phyloP scores from a whole-genome alignment of 2,329 filamentous ascomycete genomes.

The Hypoxylon sp. region DNA sequence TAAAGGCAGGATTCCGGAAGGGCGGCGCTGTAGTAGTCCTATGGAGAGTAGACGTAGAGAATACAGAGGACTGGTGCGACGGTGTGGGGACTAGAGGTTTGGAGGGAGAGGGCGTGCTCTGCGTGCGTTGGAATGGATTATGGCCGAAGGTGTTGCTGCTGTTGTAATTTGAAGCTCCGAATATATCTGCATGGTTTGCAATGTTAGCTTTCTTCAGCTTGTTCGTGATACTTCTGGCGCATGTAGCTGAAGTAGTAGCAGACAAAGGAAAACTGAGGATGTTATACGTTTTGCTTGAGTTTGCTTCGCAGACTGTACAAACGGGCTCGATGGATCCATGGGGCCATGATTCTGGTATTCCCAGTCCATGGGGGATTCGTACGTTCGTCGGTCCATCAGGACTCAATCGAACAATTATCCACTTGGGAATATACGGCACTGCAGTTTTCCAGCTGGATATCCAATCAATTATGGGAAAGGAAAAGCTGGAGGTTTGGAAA shows the following conservation, averaged over 20 bases:
- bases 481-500: constrained; percentile 1
- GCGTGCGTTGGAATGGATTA: constrained; percentile 47
- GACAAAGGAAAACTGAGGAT: background rate
- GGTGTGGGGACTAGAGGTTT: constrained; percentile 55
- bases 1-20: constrained; percentile 75
- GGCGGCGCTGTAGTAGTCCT: constrained; percentile 61
- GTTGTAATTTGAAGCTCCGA: constrained; percentile 55
- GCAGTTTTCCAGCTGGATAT: constrained; percentile 1
- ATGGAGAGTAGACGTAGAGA: constrained; percentile 59
- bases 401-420: constrained; percentile 6
- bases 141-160: constrained; percentile 50
- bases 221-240: constrained; percentile 8
- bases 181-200: constrained; percentile 43
- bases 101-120: constrained; percentile 57
- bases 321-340: constrained; percentile 72
- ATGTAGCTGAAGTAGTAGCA: background rate
- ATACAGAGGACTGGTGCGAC: constrained; percentile 57
- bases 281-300: constrained; percentile 58
- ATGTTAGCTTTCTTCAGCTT: constrained; percentile 3
- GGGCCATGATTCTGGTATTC: constrained; percentile 71
- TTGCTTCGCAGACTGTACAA: constrained; percentile 65
- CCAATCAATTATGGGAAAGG: constrained; percentile 8
- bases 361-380: constrained; percentile 75
- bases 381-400: constrained; percentile 67
- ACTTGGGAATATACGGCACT: constrained; percentile 9